These are phyloP conservation scores for Reutealis trisperma DNA, from an alignment of 345 rosid genomes.

Conservation along the genomic window DNA sequence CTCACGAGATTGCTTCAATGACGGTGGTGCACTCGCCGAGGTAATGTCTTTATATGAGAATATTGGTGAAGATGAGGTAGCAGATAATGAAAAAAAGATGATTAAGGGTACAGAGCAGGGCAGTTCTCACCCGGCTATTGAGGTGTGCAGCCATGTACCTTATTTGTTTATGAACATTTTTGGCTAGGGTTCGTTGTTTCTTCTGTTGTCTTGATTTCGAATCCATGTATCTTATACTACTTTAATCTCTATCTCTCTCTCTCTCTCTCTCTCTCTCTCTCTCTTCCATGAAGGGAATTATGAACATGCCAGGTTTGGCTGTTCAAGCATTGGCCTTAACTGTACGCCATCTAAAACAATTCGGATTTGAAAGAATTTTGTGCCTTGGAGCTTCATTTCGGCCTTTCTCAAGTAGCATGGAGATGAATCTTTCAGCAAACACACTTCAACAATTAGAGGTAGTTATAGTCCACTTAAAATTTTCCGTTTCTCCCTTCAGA, in stretches of 20 bases:
- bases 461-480: background rate
- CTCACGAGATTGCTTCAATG: slow-evolving; percentile 47
- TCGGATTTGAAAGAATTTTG: slow-evolving; percentile 85
- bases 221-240: slow-evolving; percentile 7
- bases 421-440: slow-evolving; percentile 86
- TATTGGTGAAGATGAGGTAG: slow-evolving; percentile 31
- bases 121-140: slow-evolving; percentile 34
- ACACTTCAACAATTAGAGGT: slow-evolving; percentile 95
- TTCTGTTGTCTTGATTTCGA: slow-evolving; percentile 12
- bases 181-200: background rate
- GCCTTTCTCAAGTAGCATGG: slow-evolving; percentile 64
- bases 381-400: slow-evolving; percentile 71
- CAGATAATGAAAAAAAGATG: slow-evolving; percentile 30
- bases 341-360: slow-evolving; percentile 71
- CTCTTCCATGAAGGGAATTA: slow-evolving; percentile 52
- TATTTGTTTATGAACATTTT: no score
- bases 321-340: slow-evolving; percentile 81
- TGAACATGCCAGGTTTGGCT: slow-evolving; percentile 83
- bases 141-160: slow-evolving; percentile 35
- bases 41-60: slow-evolving; percentile 65
- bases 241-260: no score
- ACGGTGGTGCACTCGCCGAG: slow-evolving; percentile 75
- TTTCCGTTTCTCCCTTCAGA: background rate
- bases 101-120: slow-evolving; percentile 30
- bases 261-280: background rate